Evolutionary conservation across 352 stramenopile species (phyloP), one percentile per base, ranked within the genome.

Genomic region (Phytophthora niederhauseri): DNA sequence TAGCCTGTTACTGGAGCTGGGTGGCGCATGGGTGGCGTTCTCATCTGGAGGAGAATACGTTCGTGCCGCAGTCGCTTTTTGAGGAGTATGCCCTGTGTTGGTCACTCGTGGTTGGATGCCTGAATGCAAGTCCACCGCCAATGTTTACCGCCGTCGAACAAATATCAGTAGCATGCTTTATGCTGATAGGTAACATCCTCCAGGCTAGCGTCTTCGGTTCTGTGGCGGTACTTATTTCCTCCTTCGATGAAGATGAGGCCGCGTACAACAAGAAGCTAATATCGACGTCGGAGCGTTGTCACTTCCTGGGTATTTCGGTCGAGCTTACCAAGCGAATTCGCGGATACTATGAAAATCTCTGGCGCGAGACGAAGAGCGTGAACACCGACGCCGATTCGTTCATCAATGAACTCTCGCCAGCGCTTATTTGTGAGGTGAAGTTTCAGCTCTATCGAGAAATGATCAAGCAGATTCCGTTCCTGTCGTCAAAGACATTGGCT

Each of bases 361-460:
- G 87, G 61, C 76, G 82, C 9, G 84, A 92, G 52, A 92, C 82
- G 0, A 87, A 87, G 51, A 90, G 78, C 38, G 64, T 89, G n/a
- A 89, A 66, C 22, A 69, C 75, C 15, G 84, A 92, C 20, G 82
- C 80, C 4, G 83, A 93, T 66, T 62, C 85, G 5, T 93, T 93
- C 38, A 93, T 92, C 64, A 90, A 88, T 55, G 85, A 93, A 48
- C 58, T 93, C 6, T 92, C 83, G 5, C 82, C 82, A 0, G 82
- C 85, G 12, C 68, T 93, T 8, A 85, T 89, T 31, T 90, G 82
- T 60, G 86, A 94, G 55, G 74, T 94, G 45, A 94, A 91, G 50
- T 92, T 93, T 67, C 82, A 94, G 51, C 43, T 94, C 4, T 93
- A 92, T 38, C 77, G 84, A 2, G 81, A 93, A 30, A 91, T 92